These are phyloP conservation scores for Anthracocystis setariae DNA, from an alignment of 1,284 basidiomycete species.

Conservation along the genomic window DNA sequence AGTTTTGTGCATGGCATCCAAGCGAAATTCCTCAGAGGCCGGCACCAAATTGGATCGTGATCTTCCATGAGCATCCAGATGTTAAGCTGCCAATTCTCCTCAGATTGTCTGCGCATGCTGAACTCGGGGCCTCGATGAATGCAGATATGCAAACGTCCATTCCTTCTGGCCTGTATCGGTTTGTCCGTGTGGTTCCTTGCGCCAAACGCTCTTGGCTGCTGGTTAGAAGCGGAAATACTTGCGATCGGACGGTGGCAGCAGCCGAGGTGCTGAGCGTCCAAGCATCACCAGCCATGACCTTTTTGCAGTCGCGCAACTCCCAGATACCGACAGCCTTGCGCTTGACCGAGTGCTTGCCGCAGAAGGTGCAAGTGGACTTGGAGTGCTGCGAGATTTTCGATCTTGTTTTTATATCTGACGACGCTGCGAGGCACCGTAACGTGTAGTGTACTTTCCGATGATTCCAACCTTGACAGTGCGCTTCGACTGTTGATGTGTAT, in stretches of 20 bases:
- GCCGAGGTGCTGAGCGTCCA: slow-evolving; percentile 95
- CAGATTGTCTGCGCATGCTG: no score
- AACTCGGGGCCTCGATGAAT: no score
- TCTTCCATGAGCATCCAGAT: no score
- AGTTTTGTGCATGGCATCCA: background rate
- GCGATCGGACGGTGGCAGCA: slow-evolving; percentile 88
- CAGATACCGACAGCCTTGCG: slow-evolving; percentile 97
- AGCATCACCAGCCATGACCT: slow-evolving; percentile 96
- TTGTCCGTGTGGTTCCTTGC: no score
- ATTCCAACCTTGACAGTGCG: slow-evolving; percentile 87
- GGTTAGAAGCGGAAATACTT: slow-evolving; percentile 26
- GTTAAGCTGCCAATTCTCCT: no score
- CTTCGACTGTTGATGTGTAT: slow-evolving; percentile 62
- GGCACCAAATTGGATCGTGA: no score
- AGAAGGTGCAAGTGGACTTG: slow-evolving; percentile 67
- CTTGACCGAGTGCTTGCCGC: slow-evolving; percentile 87
- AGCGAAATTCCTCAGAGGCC: no score
- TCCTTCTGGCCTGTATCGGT: no score
- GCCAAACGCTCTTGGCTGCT: background rate
- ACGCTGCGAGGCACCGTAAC: slow-evolving; percentile 99
- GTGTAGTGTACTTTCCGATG: slow-evolving; percentile 99
- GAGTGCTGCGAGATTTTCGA: slow-evolving; percentile 85
- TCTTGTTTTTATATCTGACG: slow-evolving; percentile 88
- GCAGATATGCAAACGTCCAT: no score
- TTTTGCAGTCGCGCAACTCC: slow-evolving; percentile 93